Evolutionary conservation across 2,329 filamentous ascomycete genomes (phyloP).

Genomic region (Trichocomaceae sp.): DNA sequence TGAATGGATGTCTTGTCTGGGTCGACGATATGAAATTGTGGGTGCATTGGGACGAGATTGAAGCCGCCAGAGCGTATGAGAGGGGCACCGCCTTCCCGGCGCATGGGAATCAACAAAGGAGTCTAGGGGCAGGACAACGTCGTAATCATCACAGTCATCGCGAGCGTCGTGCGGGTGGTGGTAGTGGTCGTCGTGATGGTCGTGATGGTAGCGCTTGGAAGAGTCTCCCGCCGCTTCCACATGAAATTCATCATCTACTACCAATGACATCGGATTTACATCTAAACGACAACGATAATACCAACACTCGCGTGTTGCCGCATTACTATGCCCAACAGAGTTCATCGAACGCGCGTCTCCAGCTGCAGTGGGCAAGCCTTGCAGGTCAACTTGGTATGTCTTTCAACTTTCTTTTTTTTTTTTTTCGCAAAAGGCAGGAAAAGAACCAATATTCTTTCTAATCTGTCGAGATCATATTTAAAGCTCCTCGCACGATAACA

Average conservation of each 20-base stretch:
- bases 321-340: background rate
- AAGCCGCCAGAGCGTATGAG: background rate
- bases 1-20: conserved; percentile 24
- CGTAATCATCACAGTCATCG: background rate
- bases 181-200: no score
- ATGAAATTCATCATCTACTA: conserved; percentile 23
- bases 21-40: conserved; percentile 25
- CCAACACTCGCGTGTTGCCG: background rate
- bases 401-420: background rate
- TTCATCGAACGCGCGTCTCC: conserved; percentile 2
- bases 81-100: background rate
- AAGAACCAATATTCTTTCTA: background rate
- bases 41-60: conserved; percentile 15
- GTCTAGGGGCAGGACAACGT: background rate
- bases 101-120: background rate
- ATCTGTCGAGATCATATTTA: background rate
- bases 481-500: background rate
- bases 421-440: background rate
- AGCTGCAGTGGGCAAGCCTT: conserved; percentile 22
- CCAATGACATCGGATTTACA: background rate
- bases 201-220: conserved; percentile 2
- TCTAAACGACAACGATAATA: background rate
- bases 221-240: conserved; percentile 21
- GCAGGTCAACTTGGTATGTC: conserved; percentile 19
- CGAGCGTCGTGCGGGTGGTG: no score